Evolutionary conservation across 306 rosid species (phyloP).

Genomic region (Quercus ilex): DNA sequence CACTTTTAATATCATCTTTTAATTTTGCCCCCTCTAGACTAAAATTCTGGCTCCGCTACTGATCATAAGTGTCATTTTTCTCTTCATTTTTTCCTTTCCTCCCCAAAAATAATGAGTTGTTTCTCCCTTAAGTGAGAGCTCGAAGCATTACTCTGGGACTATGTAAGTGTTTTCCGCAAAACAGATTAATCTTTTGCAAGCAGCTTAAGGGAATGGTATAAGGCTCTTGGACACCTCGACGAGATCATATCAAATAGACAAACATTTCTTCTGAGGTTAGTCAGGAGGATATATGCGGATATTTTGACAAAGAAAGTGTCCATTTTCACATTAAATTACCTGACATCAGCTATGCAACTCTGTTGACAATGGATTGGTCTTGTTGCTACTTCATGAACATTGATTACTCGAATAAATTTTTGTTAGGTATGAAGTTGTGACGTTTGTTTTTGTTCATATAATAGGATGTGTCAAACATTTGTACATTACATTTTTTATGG

Average conservation of each 20-base stretch:
- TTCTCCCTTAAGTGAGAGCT: no score
- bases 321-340: background rate
- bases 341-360: background rate
- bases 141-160: no score
- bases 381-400: background rate
- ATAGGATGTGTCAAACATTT: background rate
- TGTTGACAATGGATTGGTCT: background rate
- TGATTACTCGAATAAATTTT: background rate
- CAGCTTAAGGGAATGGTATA: background rate
- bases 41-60: no score
- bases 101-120: background rate
- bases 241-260: conserved; percentile 5
- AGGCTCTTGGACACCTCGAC: background rate
- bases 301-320: background rate
- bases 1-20: no score
- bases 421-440: background rate
- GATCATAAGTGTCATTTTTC: conserved; percentile 12
- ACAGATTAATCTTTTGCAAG: background rate
- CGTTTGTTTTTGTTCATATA: background rate
- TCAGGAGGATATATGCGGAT: background rate
- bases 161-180: background rate
- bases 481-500: background rate
- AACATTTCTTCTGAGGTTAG: background rate
- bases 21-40: no score
- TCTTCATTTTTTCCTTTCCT: background rate